Percentiles rank a stretch among this genome's conserved stretches.
phyloP scores from a whole-genome alignment of 371 early-diverging fungal species.

The Coemansia sp. region DNA sequence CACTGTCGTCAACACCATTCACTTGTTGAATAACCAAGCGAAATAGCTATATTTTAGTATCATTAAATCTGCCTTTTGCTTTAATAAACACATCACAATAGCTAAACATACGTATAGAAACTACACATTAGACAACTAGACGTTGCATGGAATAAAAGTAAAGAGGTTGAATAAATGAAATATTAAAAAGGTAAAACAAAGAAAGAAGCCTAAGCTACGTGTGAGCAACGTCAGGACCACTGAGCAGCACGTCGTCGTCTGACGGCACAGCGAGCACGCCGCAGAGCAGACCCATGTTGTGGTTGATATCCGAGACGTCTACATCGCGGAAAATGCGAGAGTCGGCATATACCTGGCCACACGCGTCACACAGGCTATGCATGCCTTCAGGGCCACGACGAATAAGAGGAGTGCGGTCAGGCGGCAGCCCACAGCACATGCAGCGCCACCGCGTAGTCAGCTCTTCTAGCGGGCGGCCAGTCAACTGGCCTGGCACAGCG shows the following conservation, averaged over 20 bases:
- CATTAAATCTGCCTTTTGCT: too few species aligned
- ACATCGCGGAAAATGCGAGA: constrained; percentile 24
- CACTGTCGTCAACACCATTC: too few species aligned
- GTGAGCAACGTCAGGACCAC: background rate
- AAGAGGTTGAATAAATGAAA: background rate
- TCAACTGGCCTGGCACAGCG: constrained; percentile 30
- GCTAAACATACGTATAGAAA: too few species aligned
- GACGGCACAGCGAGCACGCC: constrained; percentile 12
- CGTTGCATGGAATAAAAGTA: too few species aligned
- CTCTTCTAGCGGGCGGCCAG: constrained; percentile 47
- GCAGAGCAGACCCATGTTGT: constrained; percentile 21
- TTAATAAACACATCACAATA: too few species aligned
- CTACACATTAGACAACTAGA: too few species aligned
- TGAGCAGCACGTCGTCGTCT: background rate
- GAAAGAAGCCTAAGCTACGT: background rate
- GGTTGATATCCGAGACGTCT: constrained; percentile 13
- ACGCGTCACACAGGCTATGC: constrained; percentile 47
- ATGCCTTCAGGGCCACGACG: constrained; percentile 47
- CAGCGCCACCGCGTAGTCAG: constrained; percentile 42
- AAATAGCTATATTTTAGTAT: too few species aligned
- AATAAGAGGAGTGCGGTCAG: constrained; percentile 45
- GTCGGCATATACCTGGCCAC: constrained; percentile 25
- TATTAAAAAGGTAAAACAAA: background rate
- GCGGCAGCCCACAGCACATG: constrained; percentile 45
- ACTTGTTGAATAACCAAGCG: too few species aligned